Base-by-base conservation (phyloP, 371 early-diverging fungal genomes). In the Nematocida major region DNA sequence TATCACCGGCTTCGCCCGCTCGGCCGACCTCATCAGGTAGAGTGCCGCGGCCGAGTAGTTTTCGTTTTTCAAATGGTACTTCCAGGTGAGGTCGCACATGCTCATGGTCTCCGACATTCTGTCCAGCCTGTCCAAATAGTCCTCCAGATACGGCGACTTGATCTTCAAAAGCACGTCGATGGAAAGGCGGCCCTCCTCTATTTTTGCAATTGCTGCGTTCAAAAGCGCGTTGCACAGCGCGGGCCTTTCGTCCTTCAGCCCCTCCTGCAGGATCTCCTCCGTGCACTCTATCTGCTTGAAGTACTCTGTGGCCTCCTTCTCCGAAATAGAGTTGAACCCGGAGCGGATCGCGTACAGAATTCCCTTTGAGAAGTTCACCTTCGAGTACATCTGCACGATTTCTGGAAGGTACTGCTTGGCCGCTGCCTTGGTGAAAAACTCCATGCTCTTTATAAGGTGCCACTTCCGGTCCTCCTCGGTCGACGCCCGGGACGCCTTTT, bases 81-180 rank as follows among this genome's bases (percentile, higher is more conserved):
- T 73, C 76, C 76, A 73, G 4, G 49, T 59, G 32, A 73, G 76
- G 53, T 73, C 76, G 66, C 76, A 73, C 36, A 61, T 4, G 0
- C 51, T 49, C 11, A 61, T 18, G 3, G 40, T 24, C 2, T 39
- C 49, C 3, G 70, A 43, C 15, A 50, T 73, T 26, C 50, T 32
- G 28, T 73, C 76, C 36, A 73, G 76, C 5, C 45, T 24, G 20
- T 73, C 65, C 15, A 73, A 54, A 51, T 73, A 73, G 62, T 73
- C 76, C 40, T 73, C 76, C 9, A 73, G 45, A 49, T 73, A 73
- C 11, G 63, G 51, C 4, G 76, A 73, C 45, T 63, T 61, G 13
- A 48, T 43, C 22, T 73, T 51, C 18, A 73, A 65, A 1, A 73
- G 53, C 13, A 65, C 36, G 32, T 73, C 76, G 9, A 38, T 45